Evolutionary conservation across 192 early-diverging fungal genomes (phyloP).

Genomic region (Podila epicladia): DNA sequence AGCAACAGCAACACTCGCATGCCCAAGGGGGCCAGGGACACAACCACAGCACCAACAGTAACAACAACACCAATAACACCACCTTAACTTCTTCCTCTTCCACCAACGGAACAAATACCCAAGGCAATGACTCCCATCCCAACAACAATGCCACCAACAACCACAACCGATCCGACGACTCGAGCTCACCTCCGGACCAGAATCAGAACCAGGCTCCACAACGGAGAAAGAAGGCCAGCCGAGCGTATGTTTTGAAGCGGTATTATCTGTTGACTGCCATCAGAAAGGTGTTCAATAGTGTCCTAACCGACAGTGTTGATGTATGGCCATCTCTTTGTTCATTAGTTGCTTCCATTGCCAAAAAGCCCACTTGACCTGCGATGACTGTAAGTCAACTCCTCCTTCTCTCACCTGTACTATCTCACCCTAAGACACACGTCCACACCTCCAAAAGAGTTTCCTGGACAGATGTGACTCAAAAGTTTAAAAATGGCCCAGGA

Average conservation of each 20-base stretch:
- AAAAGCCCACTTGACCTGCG: constrained; percentile 79
- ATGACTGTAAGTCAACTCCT: constrained; percentile 63
- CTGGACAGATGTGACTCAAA: neutral
- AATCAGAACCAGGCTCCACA: constrained; percentile 32
- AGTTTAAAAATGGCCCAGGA: neutral
- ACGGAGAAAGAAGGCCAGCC: constrained; percentile 64
- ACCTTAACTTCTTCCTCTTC: neutral
- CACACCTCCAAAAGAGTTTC: neutral
- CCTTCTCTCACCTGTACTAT: constrained; percentile 1
- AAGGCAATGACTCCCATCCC: constrained; percentile 7
- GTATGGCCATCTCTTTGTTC: neutral
- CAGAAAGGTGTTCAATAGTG: neutral
- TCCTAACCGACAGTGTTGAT: neutral
- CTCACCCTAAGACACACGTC: neutral
- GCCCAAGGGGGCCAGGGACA: constrained; percentile 13
- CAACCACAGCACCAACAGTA: constrained; percentile 6
- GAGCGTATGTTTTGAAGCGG: constrained; percentile 45
- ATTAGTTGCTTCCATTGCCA: constrained; percentile 76
- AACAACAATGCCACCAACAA: constrained; percentile 9
- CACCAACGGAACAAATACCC: neutral
- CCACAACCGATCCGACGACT: constrained; percentile 15
- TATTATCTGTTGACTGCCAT: neutral
- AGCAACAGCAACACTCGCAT: constrained; percentile 20
- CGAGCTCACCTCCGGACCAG: constrained; percentile 41
- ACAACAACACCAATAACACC: neutral